Base-by-base conservation (phyloP, 805 yeast species). In the Kodamaea jinghongensis region DNA sequence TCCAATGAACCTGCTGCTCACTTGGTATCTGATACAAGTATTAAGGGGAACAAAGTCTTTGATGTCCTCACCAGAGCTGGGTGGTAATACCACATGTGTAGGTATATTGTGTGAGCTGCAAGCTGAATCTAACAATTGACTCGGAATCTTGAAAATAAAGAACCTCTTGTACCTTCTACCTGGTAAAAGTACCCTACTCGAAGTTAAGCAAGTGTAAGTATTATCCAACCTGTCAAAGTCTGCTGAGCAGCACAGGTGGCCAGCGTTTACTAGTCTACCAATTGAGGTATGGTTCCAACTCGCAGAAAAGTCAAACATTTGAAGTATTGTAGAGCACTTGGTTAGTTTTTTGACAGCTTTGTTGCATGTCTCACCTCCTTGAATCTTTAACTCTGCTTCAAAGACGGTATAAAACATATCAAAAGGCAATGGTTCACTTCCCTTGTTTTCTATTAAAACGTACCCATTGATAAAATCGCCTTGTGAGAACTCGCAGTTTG, bases 391-490 rank as follows among this genome's bases (percentile, higher is more conserved):
- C 12, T 55, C 58, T 1, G 84, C 85, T 50, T 79, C 85, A 23
- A 80, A 61, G 1, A 79, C 64, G 5, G 79, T 73, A 38, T 76
- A 67, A 51, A 82, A 75, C 79, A 78, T 78, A 48, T 81, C 83
- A 51, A 81, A 83, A 2, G 75, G 73, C 14, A 82, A 63, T 0
- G 68, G 61, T 13, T 58, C 47, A 1, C 52, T 38, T 1, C 75
- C 57, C 5, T 49, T 60, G 49, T 78, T 79, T 37, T 63, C 60
- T 14, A 78, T 61, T 0, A 56, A 46, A 6, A 74, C 60, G 48
- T 72, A 77, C 0, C 91, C 91, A 50, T 76, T 72, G 10, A 83
- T 65, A 14, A 68, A 67, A 52, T 83, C 89, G n/a, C 87, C 87
- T 8, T 82, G 80, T 13, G 76, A 76, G 51, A 75, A 83, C 54